phyloP scores from a whole-genome alignment of 768 basidiomycete species.

The Tricholoma flavovirens region DNA sequence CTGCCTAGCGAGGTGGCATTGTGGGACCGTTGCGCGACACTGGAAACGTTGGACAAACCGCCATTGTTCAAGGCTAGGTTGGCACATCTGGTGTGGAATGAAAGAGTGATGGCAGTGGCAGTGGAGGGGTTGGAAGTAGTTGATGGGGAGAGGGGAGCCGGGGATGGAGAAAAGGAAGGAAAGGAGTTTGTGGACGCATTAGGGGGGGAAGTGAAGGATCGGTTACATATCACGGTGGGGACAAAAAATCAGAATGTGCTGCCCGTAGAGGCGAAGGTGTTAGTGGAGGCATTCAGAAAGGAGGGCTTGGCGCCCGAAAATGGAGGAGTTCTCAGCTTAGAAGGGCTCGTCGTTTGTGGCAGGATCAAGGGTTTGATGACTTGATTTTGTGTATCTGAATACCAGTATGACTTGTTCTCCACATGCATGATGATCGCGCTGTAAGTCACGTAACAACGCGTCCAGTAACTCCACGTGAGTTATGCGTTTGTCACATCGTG shows the following conservation, averaged over 20 bases:
- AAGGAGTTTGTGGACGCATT: constrained; percentile 42
- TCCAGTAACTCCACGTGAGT: not conserved
- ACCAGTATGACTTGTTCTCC: too few species aligned
- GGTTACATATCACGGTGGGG: constrained; percentile 87
- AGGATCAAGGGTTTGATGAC: constrained; percentile 16
- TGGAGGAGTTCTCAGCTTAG: constrained; percentile 8
- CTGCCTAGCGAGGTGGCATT: constrained; percentile 24
- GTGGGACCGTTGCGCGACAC: constrained; percentile 45
- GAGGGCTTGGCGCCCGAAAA: constrained; percentile 22
- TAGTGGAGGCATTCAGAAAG: constrained; percentile 54
- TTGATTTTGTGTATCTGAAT: not conserved
- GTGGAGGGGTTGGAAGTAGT: constrained; percentile 51
- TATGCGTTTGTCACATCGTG: too few species aligned
- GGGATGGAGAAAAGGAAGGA: constrained; percentile 24
- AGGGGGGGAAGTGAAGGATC: constrained; percentile 36
- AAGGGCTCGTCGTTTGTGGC: constrained; percentile 11
- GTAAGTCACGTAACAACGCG: not conserved
- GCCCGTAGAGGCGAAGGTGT: constrained; percentile 62
- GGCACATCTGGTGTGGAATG: constrained; percentile 65
- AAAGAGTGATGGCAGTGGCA: constrained; percentile 73
- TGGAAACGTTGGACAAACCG: constrained; percentile 33
- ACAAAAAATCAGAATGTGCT: constrained; percentile 46
- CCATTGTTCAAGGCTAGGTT: constrained; percentile 61
- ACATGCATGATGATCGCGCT: too few species aligned
- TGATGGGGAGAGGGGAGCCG: constrained; percentile 12